Base-by-base conservation (phyloP, 2,329 filamentous ascomycete species). In the Fonsecaea monophora region DNA sequence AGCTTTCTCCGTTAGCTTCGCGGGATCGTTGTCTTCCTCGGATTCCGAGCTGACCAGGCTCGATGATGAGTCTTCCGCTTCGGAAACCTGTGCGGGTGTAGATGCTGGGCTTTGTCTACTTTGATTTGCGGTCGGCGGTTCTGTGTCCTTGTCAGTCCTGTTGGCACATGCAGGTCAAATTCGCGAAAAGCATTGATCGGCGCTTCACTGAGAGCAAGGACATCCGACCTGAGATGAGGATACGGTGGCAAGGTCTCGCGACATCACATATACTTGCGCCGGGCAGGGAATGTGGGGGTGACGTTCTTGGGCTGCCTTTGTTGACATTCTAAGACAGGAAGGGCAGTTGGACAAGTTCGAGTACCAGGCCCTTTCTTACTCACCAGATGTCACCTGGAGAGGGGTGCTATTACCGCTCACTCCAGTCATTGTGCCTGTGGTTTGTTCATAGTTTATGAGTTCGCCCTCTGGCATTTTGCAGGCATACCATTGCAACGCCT, bases 401-500 rank as follows among this genome's bases (percentile, higher is more conserved):
- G 66, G 68, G 5, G 66, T 70, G 34, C 32, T 66, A 25, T 53
- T 38, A 50, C 67, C 67, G 25, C 64, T 71, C 21, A 60, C 21
- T 50, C 13, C 53, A 40, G 57, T 30, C 50, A 55, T 66, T n/a
- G 30, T 12, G 2, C 42, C 45, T 30, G 35, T 8, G 9, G 48
- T 60, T 64, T 82, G 83, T 21, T 90, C 88, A 76, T 95, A 96
- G 55, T 87, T 84, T 5, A 90, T 90, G 40, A 94, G 82, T 72
- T 94, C 89, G 0, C 88, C 85, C 69, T 84, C 80, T 13, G 84
- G 80, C 73, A 90, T 92, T 75, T 95, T 87, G 70, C 92, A 82
- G n/a, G 92, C 92, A 62, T 98, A 84, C 92, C 93, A 97, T 73
- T 97, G 92, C 21, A 99, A 78, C 32, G 91, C 89, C 78, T 97